These are phyloP conservation scores for Diaporthe vexans DNA, from an alignment of 2,329 filamentous ascomycete species.

Conservation along the genomic window DNA sequence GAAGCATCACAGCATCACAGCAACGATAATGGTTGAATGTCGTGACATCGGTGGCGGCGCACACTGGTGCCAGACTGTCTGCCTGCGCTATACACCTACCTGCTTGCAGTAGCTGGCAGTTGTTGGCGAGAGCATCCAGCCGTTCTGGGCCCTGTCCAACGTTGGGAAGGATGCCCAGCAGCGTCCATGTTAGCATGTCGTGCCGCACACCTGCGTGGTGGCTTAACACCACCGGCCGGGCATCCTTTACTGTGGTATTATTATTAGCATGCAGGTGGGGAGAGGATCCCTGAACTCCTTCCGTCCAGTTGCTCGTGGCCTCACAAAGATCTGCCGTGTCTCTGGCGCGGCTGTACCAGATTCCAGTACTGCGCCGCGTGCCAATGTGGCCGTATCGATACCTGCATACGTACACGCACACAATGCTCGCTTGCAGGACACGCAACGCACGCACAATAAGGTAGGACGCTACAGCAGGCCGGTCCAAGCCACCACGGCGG, in stretches of 20 bases:
- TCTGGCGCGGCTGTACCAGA: conserved; percentile 10
- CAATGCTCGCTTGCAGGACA: neutral
- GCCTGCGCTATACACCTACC: neutral
- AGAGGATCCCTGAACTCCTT: conserved; percentile 17
- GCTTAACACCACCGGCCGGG: conserved; percentile 29
- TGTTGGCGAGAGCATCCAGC: conserved; percentile 6
- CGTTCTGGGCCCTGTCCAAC: neutral
- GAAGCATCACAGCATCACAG: neutral
- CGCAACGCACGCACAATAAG: conserved; percentile 26
- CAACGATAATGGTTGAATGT: conserved; percentile 1
- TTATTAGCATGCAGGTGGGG: conserved; percentile 21
- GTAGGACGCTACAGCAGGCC: conserved; percentile 30
- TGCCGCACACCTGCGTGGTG: conserved; percentile 33
- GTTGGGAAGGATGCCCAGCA: neutral
- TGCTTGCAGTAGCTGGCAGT: conserved; percentile 8
- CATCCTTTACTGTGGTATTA: neutral
- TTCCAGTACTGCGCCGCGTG: neutral
- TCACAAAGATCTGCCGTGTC: conserved; percentile 11
- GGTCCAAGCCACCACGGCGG: conserved; percentile 39
- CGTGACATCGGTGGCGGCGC: neutral
- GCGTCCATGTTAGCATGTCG: conserved; percentile 12
- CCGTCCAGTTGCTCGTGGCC: conserved; percentile 6
- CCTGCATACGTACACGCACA: conserved; percentile 4
- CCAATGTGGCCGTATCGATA: neutral
- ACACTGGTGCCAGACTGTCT: neutral